Percentiles rank a stretch among this genome's conserved stretches.
phyloP scores from a whole-genome alignment of 345 rosid species.

The Aethionema arabicum region DNA sequence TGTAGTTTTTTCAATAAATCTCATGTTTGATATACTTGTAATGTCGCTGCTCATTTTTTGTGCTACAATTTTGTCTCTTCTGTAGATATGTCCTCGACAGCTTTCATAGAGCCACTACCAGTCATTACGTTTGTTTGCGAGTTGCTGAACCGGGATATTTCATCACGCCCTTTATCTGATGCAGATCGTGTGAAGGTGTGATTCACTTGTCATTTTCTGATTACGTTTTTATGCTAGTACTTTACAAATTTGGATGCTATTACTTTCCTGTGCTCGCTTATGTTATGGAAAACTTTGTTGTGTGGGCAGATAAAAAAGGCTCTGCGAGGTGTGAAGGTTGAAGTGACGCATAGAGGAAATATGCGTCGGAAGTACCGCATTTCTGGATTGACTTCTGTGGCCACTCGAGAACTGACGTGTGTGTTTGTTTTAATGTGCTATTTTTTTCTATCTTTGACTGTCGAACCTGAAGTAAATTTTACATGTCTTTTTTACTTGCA shows the following conservation, averaged over 20 bases:
- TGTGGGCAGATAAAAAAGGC: conserved; percentile 78
- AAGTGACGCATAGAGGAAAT: conserved; percentile 92
- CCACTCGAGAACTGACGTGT: conserved; percentile 87
- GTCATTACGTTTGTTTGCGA: conserved; percentile 72
- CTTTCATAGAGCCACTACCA: conserved; percentile 87
- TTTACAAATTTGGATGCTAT: background rate
- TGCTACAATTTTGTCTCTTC: conserved; percentile 21
- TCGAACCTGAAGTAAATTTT: background rate
- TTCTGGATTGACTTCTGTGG: conserved; percentile 83
- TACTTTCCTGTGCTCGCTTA: background rate
- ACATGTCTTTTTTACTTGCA: background rate
- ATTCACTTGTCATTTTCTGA: conserved; percentile 14
- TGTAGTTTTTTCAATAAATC: background rate
- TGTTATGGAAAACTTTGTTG: background rate
- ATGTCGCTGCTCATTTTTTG: conserved; percentile 13
- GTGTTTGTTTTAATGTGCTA: conserved; percentile 31
- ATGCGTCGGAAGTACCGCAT: conserved; percentile 96
- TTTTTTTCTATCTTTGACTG: background rate
- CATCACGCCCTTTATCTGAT: conserved; percentile 75
- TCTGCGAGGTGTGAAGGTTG: conserved; percentile 87
- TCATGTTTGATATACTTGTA: background rate
- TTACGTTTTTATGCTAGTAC: background rate
- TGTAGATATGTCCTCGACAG: conserved; percentile 96
- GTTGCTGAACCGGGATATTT: conserved; percentile 67
- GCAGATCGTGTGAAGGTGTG: conserved; percentile 92